Percentiles rank a stretch among this genome's conserved stretches.
phyloP scores from a whole-genome alignment of 441 rosid genomes.

The Adansonia madagascariensis region DNA sequence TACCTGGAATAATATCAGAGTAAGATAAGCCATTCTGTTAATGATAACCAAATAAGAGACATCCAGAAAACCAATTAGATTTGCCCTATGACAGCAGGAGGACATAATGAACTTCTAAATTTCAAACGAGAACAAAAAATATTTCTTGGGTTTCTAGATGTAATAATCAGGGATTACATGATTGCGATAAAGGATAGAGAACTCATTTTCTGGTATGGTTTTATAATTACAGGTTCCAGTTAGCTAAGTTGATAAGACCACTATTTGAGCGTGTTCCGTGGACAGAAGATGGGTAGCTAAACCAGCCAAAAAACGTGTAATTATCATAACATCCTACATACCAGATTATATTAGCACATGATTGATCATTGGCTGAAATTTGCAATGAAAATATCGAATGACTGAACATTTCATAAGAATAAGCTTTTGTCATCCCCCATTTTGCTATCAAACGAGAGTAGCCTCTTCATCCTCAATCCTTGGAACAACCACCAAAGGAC shows the following conservation, averaged over 20 bases:
- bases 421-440: neutral
- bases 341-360: neutral
- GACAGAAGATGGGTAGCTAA: neutral
- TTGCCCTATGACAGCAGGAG: neutral
- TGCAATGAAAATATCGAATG: neutral
- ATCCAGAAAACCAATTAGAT: neutral
- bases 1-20: slow-evolving; percentile 42
- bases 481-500: neutral
- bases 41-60: neutral
- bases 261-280: neutral
- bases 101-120: neutral
- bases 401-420: neutral
- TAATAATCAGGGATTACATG: neutral
- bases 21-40: neutral
- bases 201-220: neutral
- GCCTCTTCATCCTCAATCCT: neutral
- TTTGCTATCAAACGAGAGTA: neutral
- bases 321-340: neutral
- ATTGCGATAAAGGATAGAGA: neutral
- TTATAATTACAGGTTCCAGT: neutral
- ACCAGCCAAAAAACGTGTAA: neutral
- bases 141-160: slow-evolving; percentile 7
- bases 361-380: slow-evolving; percentile 4
- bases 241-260: neutral
- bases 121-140: neutral